Base-by-base conservation (phyloP, 495 filamentous ascomycete genomes). In the Annulohypoxylon moriforme region DNA sequence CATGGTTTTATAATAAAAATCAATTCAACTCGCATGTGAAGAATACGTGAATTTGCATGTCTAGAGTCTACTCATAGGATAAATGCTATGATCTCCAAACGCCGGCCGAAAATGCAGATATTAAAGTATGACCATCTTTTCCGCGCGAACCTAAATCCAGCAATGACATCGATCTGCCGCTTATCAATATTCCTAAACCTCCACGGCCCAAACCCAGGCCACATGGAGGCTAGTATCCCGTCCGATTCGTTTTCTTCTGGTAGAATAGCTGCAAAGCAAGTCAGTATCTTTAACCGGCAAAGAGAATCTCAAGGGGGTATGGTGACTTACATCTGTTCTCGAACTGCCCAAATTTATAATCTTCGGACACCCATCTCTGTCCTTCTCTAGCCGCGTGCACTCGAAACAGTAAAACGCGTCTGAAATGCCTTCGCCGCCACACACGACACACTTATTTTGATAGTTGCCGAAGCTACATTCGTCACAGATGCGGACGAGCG, bases 331-430 rank as follows among this genome's bases (percentile, higher is more conserved):
- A 87, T 99, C 96, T 65, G 96, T 98, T 82, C 96, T 87, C 60
- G 92, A 95, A 84, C 91, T 94, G 52, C 96, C 96, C 78, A 99
- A 76, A 78, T 99, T 99, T 75, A 99, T 98, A 82, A 99, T 99
- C 88, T 99, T 99, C 38, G 96, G 96, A 81, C 96, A 99, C 2
- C 96, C 96, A 76, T 99, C 96, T 60, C 96, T 87, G 78, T 99
- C 96, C 81, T 98, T 98, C 80, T 99, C 96, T 1, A 99, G 81
- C 13, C 96, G 90, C 55, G 96, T 99, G 80, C 96, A 99, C 79
- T 99, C 96, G 78, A 97, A 98, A 86, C 96, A 99, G 84, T 99
- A 99, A 82, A 99, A 98, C n/a, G 96, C 96, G 78, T 99, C 96
- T 38, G 92, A 95, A 79, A 99, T 99, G 14, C 96, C 96, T 84